Evolutionary conservation across 2,329 filamentous ascomycete genomes (phyloP), one percentile per base, ranked within the genome.

Genomic region (Thelonectria blattea): DNA sequence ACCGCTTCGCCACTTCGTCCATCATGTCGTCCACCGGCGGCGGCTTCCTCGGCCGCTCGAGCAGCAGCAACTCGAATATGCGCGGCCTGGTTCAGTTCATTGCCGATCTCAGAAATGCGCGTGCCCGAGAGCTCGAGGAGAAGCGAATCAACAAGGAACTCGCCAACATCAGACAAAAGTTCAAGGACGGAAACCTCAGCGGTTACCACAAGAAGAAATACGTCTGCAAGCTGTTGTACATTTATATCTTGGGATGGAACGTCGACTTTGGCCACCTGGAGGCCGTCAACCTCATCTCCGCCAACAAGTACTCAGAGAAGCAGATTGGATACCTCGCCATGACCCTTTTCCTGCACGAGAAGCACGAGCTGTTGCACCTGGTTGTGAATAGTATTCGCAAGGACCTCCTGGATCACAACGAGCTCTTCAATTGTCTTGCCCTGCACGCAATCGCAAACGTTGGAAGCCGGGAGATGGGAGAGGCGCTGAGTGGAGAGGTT

Each of bases 151-250:
- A 99, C 79, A 99, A 99, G 82, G 95, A 99, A 81, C 81, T 99
- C 76, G 95, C 95, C 74, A 99, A 99, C 75, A 99, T 99, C 76
- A 88, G 89, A 73, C 92, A 97, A 80, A 98, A 98, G 80, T 99
- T 98, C 83, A 97, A 96, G 85, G 91, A 95, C 76, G 93, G 93
- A 66, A 95, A 85, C 74, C 82, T 99, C 60, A 97, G 90, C 74
- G 96, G 95, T 67, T 99, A 99, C 75, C 93, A 97, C 83, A 97
- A 96, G 84, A 99, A 99, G 86, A 99, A 99, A 91, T 99, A 99
- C 76, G 95, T 99, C 68, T 99, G 95, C 91, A 99, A 99, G 88
- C 87, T 99, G 68, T 84, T 99, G 63, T 99, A 99, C 78, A 98
- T 99, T 72, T 99, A 99, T 78, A 99, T 99, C 62, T 86, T 99